A percentile compares a stretch with the other conserved stretches of the same genome.
Evolutionary conservation across 225 moss, liverwort and hornwort species (phyloP).

Genomic region (Marchantia polymorpha): DNA sequence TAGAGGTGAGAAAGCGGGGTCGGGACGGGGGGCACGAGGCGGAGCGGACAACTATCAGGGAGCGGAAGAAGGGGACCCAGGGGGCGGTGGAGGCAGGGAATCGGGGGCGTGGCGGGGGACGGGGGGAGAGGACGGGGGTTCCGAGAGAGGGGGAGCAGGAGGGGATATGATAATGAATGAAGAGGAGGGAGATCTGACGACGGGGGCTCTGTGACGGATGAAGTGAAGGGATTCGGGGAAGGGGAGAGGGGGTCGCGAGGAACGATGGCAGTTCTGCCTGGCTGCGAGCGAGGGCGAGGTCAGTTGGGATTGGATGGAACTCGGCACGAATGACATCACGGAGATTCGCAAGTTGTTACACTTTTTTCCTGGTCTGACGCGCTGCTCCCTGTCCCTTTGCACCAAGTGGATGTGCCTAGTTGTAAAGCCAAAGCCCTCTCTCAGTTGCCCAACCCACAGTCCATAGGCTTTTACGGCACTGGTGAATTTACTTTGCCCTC

Average conservation of each 20-base stretch:
- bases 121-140: background rate
- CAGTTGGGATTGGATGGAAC: constrained; percentile 9
- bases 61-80: no score
- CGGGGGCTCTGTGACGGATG: background rate
- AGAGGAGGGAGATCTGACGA: constrained; percentile 2
- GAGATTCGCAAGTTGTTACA: background rate
- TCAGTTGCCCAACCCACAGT: background rate
- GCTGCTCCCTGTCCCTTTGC: background rate
- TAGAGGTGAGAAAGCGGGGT: no score
- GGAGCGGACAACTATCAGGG: no score
- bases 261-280: background rate
- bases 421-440: background rate
- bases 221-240: background rate
- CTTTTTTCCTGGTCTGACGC: constrained; percentile 6
- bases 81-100: no score
- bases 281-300: background rate
- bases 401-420: constrained; percentile 14
- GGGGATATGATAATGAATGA: background rate
- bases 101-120: background rate
- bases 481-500: background rate
- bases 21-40: no score
- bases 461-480: background rate
- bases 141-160: background rate
- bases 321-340: constrained; percentile 3
- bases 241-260: background rate